A percentile compares a stretch with the other conserved stretches of the same genome.
phyloP scores from a whole-genome alignment of 176 grass and related monocot genomes.

The Paspalum vaginatum region DNA sequence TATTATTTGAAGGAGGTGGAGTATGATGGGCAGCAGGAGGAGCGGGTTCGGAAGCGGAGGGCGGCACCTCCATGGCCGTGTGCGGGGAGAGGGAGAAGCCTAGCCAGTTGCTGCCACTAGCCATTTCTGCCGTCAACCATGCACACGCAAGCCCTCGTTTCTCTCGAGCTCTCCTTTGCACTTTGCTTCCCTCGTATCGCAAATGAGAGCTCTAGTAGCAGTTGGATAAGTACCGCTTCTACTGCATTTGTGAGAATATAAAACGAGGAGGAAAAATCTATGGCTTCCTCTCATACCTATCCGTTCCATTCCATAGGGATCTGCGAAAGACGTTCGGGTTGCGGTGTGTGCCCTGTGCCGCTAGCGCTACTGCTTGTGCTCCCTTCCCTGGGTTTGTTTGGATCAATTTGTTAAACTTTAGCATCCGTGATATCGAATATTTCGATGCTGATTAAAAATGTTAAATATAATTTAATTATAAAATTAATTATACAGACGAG shows the following conservation, averaged over 20 bases:
- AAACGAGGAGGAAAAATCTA: conserved; percentile 17
- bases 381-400: too few species aligned
- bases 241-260: background rate
- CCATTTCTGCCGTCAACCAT: conserved; percentile 57
- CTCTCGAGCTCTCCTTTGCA: background rate
- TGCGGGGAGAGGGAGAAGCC: conserved; percentile 91
- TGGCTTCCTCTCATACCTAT: conserved; percentile 25
- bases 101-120: conserved; percentile 66
- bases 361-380: background rate
- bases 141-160: conserved; percentile 16
- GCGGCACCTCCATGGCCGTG: conserved; percentile 61
- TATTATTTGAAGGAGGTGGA: conserved; percentile 22
- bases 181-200: too few species aligned
- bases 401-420: too few species aligned
- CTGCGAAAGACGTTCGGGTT: conserved; percentile 50
- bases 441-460: too few species aligned
- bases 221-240: too few species aligned
- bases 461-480: too few species aligned
- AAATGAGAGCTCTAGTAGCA: too few species aligned
- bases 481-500: too few species aligned
- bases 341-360: background rate
- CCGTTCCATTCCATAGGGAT: conserved; percentile 62
- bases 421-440: too few species aligned
- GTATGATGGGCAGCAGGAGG: conserved; percentile 15
- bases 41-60: conserved; percentile 38